A percentile compares a stretch with the other conserved stretches of the same genome.
Evolutionary conservation across 140 eudicot genomes (phyloP).

Genomic region (Oenanthe javanica): DNA sequence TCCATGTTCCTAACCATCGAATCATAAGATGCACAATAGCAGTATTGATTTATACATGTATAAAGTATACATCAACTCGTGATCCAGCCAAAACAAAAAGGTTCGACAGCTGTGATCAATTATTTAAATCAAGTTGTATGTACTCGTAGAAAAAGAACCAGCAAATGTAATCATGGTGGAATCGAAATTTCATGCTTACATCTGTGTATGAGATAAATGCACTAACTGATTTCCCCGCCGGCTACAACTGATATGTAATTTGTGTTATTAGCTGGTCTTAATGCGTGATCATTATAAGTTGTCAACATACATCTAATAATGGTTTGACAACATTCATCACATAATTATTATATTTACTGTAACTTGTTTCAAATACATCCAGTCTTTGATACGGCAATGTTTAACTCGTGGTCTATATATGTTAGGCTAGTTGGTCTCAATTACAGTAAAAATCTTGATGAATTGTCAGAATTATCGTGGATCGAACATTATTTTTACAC

Average conservation of each 20-base stretch:
- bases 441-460: too few relatives aligned
- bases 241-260: neutral
- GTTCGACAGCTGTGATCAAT: neutral
- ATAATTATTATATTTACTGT: too few relatives aligned
- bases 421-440: too few relatives aligned
- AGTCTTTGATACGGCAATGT: too few relatives aligned
- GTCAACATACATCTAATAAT: neutral
- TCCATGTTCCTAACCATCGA: neutral
- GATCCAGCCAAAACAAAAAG: neutral
- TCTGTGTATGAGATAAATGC: neutral
- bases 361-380: too few relatives aligned
- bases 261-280: neutral
- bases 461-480: too few relatives aligned
- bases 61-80: neutral
- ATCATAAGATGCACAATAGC: neutral
- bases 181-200: neutral
- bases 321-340: too few relatives aligned
- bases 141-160: too few relatives aligned
- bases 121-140: too few relatives aligned
- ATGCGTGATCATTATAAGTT: neutral
- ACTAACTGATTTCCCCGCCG: neutral
- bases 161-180: neutral
- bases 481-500: too few relatives aligned
- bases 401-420: too few relatives aligned
- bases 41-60: neutral